Percentiles rank a stretch among this genome's conserved stretches.
These are phyloP conservation scores for Discostella stelligeroides DNA, from an alignment of 108 stramenopile genomes.

Conservation along the genomic window DNA sequence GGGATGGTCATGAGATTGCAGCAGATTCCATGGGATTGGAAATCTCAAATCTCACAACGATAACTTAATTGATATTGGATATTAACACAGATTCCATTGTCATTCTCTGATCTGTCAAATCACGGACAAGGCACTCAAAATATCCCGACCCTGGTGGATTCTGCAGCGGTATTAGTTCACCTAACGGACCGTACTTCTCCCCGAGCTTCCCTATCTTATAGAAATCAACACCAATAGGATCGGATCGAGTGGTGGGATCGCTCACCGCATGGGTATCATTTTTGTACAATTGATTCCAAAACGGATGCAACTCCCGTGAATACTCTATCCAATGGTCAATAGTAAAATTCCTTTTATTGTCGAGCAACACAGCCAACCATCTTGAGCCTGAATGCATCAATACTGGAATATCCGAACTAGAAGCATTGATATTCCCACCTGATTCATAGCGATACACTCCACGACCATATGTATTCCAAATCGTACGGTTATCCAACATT, in stretches of 20 bases:
- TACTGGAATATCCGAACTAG: too few relatives aligned
- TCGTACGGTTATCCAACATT: background rate
- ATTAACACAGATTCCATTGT: too few relatives aligned
- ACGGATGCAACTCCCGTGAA: background rate
- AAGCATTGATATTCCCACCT: too few relatives aligned
- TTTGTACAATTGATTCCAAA: background rate
- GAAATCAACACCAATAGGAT: conserved; percentile 3
- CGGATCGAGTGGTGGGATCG: background rate
- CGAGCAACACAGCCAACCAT: too few relatives aligned
- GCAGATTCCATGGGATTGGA: conserved; percentile 41
- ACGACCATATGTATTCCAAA: too few relatives aligned
- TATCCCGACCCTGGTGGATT: too few relatives aligned
- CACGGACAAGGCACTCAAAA: too few relatives aligned
- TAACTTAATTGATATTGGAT: too few relatives aligned
- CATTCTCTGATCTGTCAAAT: too few relatives aligned
- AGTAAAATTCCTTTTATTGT: background rate
- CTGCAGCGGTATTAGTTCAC: conserved; percentile 5
- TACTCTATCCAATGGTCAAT: background rate
- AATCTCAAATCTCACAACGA: too few relatives aligned
- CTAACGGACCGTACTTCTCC: background rate
- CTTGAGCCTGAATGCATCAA: too few relatives aligned
- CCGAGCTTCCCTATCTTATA: conserved; percentile 5
- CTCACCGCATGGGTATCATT: background rate
- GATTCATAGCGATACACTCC: too few relatives aligned
- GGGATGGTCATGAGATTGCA: conserved; percentile 50